A percentile compares a stretch with the other conserved stretches of the same genome.
Conservation (phyloP, 2,329 filamentous ascomycete species). For the Graphium sp. region DNA sequence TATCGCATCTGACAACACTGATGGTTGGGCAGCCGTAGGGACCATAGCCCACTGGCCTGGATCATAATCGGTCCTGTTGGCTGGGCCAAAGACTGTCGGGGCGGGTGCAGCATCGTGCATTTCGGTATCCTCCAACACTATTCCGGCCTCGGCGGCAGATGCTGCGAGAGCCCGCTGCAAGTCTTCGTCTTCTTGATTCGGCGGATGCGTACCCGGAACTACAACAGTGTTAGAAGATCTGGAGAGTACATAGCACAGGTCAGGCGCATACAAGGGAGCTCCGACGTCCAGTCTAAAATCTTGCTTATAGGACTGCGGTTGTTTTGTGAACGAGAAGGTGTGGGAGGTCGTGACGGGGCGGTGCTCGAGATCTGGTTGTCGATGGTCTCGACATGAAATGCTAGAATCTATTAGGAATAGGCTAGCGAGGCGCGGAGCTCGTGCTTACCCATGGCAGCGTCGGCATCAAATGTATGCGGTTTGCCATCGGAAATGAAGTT, state of each 20-base stretch:
- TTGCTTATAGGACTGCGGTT: no score
- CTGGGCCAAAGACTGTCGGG: conserved; percentile 40
- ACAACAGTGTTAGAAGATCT: no score
- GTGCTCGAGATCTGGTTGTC: neutral
- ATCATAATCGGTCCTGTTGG: conserved; percentile 38
- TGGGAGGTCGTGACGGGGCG: conserved; percentile 1
- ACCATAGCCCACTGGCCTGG: conserved; percentile 43
- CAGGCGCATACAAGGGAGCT: no score
- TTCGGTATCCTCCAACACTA: conserved; percentile 16
- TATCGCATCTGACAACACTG: conserved; percentile 14
- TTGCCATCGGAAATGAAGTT: no score
- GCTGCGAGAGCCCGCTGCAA: conserved; percentile 37
- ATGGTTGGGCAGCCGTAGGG: conserved; percentile 20
- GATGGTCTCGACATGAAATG: neutral
- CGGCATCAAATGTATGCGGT: no score
- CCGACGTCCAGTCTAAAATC: no score
- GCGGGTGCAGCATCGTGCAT: conserved; percentile 22
- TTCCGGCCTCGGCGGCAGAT: conserved; percentile 34
- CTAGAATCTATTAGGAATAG: neutral
- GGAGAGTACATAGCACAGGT: no score
- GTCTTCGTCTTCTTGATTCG: conserved; percentile 34
- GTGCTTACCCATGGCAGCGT: no score
- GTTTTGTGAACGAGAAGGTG: no score
- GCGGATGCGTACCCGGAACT: no score
- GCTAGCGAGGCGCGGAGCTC: no score